Percentiles rank a stretch among this genome's conserved stretches.
Conservation (phyloP, 176 grass and related monocot species). For the Tuctoria greenei region DNA sequence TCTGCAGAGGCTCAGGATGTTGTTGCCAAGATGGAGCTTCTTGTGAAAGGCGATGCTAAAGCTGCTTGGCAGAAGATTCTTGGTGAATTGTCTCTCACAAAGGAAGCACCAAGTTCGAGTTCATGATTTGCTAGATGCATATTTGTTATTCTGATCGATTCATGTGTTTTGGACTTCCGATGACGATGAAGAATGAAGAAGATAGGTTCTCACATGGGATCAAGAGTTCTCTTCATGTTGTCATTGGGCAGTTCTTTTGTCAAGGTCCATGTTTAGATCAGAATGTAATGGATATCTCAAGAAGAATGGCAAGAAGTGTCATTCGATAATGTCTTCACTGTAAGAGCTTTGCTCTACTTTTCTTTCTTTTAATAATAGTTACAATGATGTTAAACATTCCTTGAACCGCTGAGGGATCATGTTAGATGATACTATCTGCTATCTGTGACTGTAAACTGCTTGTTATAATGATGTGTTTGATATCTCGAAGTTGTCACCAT, state of each 20-base stretch:
- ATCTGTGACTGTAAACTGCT: slow-evolving; percentile 22
- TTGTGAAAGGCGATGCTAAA: slow-evolving; percentile 66
- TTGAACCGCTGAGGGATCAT: slow-evolving; percentile 26
- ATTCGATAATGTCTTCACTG: slow-evolving; percentile 17
- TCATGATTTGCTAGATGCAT: slow-evolving; percentile 44
- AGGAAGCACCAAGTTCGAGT: slow-evolving; percentile 34
- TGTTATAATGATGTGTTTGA: slow-evolving; percentile 22
- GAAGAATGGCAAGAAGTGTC: slow-evolving; percentile 35
- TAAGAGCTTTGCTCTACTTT: slow-evolving; percentile 31
- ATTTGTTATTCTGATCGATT: slow-evolving; percentile 3
- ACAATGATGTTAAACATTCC: slow-evolving; percentile 27
- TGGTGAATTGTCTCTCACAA: slow-evolving; percentile 50
- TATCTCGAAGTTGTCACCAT: not conserved
- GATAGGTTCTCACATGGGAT: slow-evolving; percentile 20
- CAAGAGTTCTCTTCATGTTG: slow-evolving; percentile 12
- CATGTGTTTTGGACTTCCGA: slow-evolving; percentile 28
- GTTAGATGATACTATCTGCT: slow-evolving; percentile 23
- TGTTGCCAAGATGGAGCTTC: slow-evolving; percentile 56
- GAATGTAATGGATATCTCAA: slow-evolving; percentile 34
- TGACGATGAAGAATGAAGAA: slow-evolving; percentile 11
- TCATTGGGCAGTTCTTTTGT: slow-evolving; percentile 27
- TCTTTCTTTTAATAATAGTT: slow-evolving; percentile 36
- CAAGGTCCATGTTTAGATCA: slow-evolving; percentile 33
- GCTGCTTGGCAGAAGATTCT: slow-evolving; percentile 73
- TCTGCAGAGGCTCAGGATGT: slow-evolving; percentile 63